Evolutionary conservation across 345 rosid genomes (phyloP), one percentile per base, ranked within the genome.

Genomic region (Toxicodendron radicans): DNA sequence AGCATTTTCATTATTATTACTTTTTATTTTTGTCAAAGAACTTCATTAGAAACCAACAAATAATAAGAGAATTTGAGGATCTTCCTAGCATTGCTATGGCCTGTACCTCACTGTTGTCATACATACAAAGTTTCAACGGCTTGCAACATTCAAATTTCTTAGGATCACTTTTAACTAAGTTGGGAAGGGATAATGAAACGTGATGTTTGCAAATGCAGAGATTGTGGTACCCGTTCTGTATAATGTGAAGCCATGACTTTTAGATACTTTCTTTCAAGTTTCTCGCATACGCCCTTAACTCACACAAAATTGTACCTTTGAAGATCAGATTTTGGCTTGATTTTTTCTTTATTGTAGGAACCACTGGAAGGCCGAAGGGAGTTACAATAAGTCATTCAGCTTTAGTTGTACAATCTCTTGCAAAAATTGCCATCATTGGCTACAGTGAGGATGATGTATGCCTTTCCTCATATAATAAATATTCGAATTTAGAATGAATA

Each of bases 281-380:
- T 14, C 65, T 58, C 23, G 4, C 4, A 7, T 58, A 23, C 17
- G 41, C 64, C 12, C 72, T 51, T 17, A 66, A 56, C 23, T 57
- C 45, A 64, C 35, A 14, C 23, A 58, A 35, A 20, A 57, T 48
- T 67, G 30, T 52, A 32, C 4, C 3, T 33, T 27, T 43, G 68
- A 72, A 46, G 32, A 38, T 43, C 2, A 20, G 35, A 58, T 71
- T 35, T 32, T 27, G 45, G 52, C 71, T 77, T 38, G 16, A 68
- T 43, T 71, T 14, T 77, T 78, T 79, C 21, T 68, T 83, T 77
- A 70, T 14, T 66, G 33, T 76, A 89, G 97, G 98, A 78, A 91
- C 99, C 62, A 91, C 97, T 12, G 97, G 97, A 80, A 85, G 79
- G 75, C 97, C 99, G 45, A 95, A 92, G 74, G 97, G 97, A 58